A percentile compares a stretch with the other conserved stretches of the same genome.
Evolutionary conservation across 2,329 filamentous ascomycete genomes (phyloP).

Genomic region (Falciphora oryzae): DNA sequence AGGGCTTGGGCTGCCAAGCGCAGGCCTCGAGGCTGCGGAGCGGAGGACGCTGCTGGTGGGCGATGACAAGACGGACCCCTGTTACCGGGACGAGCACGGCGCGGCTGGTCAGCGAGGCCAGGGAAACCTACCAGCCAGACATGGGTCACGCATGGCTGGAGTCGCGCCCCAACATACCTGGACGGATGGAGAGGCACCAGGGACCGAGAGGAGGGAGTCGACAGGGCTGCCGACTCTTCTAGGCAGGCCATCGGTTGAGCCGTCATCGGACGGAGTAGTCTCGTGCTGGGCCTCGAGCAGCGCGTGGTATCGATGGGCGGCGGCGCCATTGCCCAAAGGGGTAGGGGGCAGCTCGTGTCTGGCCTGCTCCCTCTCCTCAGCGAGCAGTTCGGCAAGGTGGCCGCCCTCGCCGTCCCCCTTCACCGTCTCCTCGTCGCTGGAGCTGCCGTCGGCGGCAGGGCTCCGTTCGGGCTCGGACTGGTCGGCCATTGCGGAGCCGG

Average conservation of each 20-base stretch:
- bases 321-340: conserved; percentile 28
- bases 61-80: conserved; percentile 59
- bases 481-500: conserved; percentile 40
- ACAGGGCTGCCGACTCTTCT: conserved; percentile 59
- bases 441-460: conserved; percentile 24
- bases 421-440: conserved; percentile 38
- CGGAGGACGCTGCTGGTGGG: conserved; percentile 70
- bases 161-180: conserved; percentile 45
- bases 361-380: conserved; percentile 28
- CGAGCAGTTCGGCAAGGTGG: conserved; percentile 28
- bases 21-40: conserved; percentile 60
- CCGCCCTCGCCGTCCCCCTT: conserved; percentile 26
- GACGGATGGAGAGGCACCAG: conserved; percentile 79
- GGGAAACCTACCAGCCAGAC: not conserved
- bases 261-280: conserved; percentile 44
- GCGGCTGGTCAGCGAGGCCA: conserved; percentile 7
- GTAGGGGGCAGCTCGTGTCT: conserved; percentile 15
- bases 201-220: conserved; percentile 64
- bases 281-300: conserved; percentile 38
- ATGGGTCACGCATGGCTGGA: too few species aligned
- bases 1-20: conserved; percentile 65
- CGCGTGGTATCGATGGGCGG: conserved; percentile 36
- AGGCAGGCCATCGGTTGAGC: conserved; percentile 47
- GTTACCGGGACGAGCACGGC: not conserved
- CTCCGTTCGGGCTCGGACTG: conserved; percentile 30